Percentiles rank a stretch among this genome's conserved stretches.
Conservation (phyloP, 2,329 filamentous ascomycete genomes). For the Fonsecaea nubica region DNA sequence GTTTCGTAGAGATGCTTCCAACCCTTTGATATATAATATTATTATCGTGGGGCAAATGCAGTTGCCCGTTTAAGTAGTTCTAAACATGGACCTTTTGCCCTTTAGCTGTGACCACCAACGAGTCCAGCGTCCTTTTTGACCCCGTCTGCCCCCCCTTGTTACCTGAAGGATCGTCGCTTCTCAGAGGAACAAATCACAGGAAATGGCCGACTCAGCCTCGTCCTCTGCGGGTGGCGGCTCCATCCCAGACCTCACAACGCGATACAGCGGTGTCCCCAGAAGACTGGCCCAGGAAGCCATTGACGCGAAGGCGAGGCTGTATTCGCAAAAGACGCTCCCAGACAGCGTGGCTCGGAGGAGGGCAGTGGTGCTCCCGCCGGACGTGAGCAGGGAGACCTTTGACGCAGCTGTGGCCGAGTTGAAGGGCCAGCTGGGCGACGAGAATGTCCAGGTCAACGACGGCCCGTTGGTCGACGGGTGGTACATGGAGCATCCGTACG, state of each 20-base stretch:
- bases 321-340: slow-evolving; percentile 37
- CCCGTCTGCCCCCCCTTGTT: neutral
- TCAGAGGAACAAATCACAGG: neutral
- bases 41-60: slow-evolving; percentile 13
- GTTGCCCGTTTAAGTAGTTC: slow-evolving; percentile 8
- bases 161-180: slow-evolving; percentile 1
- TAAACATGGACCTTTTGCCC: neutral
- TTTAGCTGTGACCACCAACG: neutral
- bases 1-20: neutral
- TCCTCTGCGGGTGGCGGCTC: slow-evolving; percentile 5
- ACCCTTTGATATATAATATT: neutral
- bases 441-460: slow-evolving; percentile 39
- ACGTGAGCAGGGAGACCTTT: slow-evolving; percentile 29
- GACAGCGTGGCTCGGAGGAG: slow-evolving; percentile 28
- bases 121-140: neutral
- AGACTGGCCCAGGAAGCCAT: slow-evolving; percentile 34
- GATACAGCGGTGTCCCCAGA: slow-evolving; percentile 32
- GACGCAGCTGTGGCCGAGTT: slow-evolving; percentile 36
- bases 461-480: slow-evolving; percentile 44
- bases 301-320: slow-evolving; percentile 34
- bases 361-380: slow-evolving; percentile 33
- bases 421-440: slow-evolving; percentile 28
- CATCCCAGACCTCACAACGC: slow-evolving; percentile 29
- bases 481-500: slow-evolving; percentile 48
- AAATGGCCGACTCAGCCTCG: slow-evolving; percentile 26